phyloP scores from a whole-genome alignment of 2,329 filamentous ascomycete species.

The Cladosporium oxysporum region DNA sequence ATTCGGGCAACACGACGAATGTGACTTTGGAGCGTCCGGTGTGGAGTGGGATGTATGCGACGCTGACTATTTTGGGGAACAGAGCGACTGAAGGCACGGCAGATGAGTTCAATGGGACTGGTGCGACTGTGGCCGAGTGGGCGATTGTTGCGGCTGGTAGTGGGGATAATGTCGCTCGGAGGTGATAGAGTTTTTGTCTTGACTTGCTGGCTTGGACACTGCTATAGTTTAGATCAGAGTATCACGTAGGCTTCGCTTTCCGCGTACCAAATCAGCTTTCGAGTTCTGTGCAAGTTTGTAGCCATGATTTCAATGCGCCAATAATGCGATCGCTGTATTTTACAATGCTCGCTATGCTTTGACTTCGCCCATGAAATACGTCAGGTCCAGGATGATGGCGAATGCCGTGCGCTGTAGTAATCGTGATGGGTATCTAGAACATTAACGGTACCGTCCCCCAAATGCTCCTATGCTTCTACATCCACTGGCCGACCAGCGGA shows the following conservation, averaged over 20 bases:
- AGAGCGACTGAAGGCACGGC: conserved; percentile 37
- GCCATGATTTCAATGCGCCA: neutral
- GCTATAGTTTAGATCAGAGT: neutral
- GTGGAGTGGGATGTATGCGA: conserved; percentile 49
- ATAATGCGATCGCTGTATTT: neutral
- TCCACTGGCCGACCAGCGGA: conserved; percentile 57
- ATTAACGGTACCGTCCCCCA: neutral
- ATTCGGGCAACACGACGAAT: conserved; percentile 49
- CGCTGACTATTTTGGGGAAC: conserved; percentile 52
- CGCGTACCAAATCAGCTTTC: neutral
- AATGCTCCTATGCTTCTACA: conserved; percentile 8
- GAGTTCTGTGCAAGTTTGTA: neutral
- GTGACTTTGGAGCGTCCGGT: conserved; percentile 41
- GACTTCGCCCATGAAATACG: neutral
- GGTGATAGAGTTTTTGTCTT: neutral
- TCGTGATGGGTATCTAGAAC: conserved; percentile 19
- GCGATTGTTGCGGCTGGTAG: conserved; percentile 28
- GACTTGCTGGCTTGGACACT: neutral
- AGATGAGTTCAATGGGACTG: conserved; percentile 38
- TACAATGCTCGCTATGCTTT: neutral
- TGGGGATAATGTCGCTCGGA: conserved; percentile 12
- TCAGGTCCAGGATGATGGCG: neutral
- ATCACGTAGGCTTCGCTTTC: neutral
- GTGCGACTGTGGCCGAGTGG: conserved; percentile 56
- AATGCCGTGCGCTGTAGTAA: neutral